Percentiles rank a stretch among this genome's conserved stretches.
These are phyloP conservation scores for Talaromyces verruculosus DNA, from an alignment of 2,329 filamentous ascomycete genomes.

Conservation along the genomic window DNA sequence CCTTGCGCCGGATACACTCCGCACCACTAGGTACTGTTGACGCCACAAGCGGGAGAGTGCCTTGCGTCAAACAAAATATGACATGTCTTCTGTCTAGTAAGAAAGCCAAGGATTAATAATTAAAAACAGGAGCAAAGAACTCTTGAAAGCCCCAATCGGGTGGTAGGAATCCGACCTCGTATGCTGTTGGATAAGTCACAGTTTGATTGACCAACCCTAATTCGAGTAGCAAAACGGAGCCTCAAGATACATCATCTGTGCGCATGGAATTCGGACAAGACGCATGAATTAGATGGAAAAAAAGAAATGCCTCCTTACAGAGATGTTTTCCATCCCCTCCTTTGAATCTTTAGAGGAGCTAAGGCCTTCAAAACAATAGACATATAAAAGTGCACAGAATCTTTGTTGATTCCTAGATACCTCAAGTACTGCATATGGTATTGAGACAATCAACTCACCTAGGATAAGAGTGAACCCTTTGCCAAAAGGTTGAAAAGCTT, in stretches of 20 bases:
- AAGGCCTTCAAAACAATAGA: too few species aligned
- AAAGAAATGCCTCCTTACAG: slow-evolving; percentile 16
- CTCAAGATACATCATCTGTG: slow-evolving; percentile 8
- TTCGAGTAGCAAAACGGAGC: not conserved
- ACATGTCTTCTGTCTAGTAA: not conserved
- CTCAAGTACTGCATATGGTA: not conserved
- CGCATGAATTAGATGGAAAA: not conserved
- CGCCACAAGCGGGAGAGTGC: slow-evolving; percentile 1
- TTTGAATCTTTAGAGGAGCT: not conserved
- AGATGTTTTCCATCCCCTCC: not conserved
- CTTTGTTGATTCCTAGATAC: not conserved
- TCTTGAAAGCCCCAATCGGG: not conserved
- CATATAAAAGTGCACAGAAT: not conserved
- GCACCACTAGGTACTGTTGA: not conserved
- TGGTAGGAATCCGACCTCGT: not conserved
- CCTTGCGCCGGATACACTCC: slow-evolving; percentile 15
- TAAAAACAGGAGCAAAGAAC: not conserved
- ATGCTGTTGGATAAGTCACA: not conserved
- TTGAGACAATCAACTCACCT: too few species aligned
- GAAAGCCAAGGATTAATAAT: not conserved
- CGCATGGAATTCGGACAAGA: not conserved
- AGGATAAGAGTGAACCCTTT: not conserved
- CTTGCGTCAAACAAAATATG: slow-evolving; percentile 11
- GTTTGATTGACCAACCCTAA: slow-evolving; percentile 12
- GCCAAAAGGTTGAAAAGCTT: too few species aligned